Base-by-base conservation (phyloP, 805 yeast genomes). In the Kluyveromyces aestuarii region DNA sequence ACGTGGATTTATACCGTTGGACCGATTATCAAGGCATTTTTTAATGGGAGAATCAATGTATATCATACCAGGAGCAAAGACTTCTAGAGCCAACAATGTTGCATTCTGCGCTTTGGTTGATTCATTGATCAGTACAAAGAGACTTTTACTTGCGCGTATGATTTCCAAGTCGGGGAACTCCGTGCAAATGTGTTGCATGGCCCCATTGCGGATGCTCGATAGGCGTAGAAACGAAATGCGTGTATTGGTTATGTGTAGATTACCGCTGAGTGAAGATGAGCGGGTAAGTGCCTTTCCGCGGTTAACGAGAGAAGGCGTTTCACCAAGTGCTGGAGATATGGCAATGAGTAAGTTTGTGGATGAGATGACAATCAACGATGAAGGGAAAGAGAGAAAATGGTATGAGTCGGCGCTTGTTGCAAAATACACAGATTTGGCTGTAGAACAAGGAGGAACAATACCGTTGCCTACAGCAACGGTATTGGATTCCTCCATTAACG, bases 211-310 rank as follows among this genome's bases (percentile, higher is more conserved):
- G 7, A 44, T 54, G 11, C 49, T 50, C 6, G 66, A 58, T 16
- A 21, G 30, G 42, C 42, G 18, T 33, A 45, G 41, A 11, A 43
- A 46, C 25, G 44, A 47, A 2, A 50, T 60, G 17, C 69, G 75
- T 50, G 72, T 74, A 0, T 72, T 87, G 47, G 65, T 75, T 1
- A 60, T 81, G 53, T 72, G 73, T 11, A 68, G 81, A 42, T 60
- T 88, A 11, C 93, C 96, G 1, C 86, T 77, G 62, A 74, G 76
- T 40, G 95, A 87, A 53, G 96, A 89, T 61, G 84, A 80, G 52
- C 77, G 78, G 54, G 70, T 80, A 14, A 79, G 89, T 2, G 72
- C 71, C 21, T 77, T 84, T 55, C 69, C 72, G 6, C 59, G 61
- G 37, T 53, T 79, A 25, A 57, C 63, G 9, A 6, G 6, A 21